These are phyloP conservation scores for Clarireedia sp. DNA, from an alignment of 2,329 filamentous ascomycete species.

Conservation along the genomic window DNA sequence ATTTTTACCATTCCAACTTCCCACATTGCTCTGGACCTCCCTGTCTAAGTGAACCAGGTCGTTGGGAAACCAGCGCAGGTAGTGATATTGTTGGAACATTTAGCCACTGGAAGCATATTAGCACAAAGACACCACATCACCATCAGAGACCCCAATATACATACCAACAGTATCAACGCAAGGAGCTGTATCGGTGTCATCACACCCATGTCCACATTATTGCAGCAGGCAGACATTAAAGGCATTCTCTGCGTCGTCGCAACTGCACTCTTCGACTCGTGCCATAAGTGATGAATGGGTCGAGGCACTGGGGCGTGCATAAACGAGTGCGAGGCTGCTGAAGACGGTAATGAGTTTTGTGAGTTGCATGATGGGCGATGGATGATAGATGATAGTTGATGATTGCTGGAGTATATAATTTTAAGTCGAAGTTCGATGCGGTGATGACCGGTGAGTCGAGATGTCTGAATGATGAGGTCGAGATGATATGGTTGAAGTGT, in stretches of 20 bases:
- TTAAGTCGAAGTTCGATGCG: background rate
- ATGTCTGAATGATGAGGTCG: background rate
- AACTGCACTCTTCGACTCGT: slow-evolving; percentile 1
- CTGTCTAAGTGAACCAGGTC: no score
- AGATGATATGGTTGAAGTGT: background rate
- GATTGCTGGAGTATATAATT: background rate
- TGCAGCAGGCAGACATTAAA: slow-evolving; percentile 1
- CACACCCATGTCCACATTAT: slow-evolving; percentile 1
- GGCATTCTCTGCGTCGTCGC: background rate
- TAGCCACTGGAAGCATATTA: no score
- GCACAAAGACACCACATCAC: no score
- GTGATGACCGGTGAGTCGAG: background rate
- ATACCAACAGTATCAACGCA: background rate
- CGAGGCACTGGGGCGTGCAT: background rate
- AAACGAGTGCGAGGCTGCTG: background rate
- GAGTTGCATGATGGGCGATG: background rate
- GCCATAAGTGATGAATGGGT: background rate
- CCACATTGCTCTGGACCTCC: no score
- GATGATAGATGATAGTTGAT: background rate
- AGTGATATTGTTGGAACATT: no score
- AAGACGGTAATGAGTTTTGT: background rate
- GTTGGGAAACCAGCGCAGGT: no score
- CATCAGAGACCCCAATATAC: background rate
- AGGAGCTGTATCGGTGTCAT: background rate
- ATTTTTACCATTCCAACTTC: no score